Evolutionary conservation across 1,139 yeast species (phyloP).

Genomic region (Sugiyamaella pinicola): DNA sequence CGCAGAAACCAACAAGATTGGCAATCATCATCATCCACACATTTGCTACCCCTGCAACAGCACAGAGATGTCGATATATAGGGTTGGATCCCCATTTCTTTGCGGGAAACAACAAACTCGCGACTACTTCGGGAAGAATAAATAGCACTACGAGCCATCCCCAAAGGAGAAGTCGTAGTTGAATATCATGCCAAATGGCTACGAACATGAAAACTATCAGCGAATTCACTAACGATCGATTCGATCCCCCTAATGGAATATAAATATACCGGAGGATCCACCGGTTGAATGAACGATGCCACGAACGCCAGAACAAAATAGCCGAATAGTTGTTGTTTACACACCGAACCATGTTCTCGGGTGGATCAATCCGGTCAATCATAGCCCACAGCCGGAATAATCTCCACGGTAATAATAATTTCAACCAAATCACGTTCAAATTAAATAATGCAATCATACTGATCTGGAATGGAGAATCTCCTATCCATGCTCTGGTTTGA

Average conservation of each 20-base stretch:
- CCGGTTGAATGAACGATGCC: conserved; percentile 93
- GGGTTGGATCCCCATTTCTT: conserved; percentile 43
- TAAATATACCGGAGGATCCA: conserved; percentile 84
- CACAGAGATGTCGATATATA: conserved; percentile 84
- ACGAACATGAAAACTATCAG: conserved; percentile 93
- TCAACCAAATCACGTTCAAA: conserved; percentile 85
- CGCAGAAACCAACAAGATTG: conserved; percentile 89
- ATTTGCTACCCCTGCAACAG: conserved; percentile 81
- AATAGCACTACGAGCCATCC: conserved; percentile 93
- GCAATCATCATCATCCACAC: conserved; percentile 99
- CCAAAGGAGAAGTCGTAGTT: conserved; percentile 83
- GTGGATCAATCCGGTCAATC: conserved; percentile 90
- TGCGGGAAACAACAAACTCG: conserved; percentile 50
- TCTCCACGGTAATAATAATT: conserved; percentile 94
- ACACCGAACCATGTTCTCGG: conserved; percentile 97
- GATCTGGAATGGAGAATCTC: conserved; percentile 87
- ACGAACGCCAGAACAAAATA: conserved; percentile 94
- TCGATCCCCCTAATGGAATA: conserved; percentile 84
- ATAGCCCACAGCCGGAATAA: conserved; percentile 90
- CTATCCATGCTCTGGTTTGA: conserved; percentile 84
- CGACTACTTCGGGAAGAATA: conserved; percentile 80
- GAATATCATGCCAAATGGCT: conserved; percentile 98
- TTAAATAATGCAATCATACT: conserved; percentile 94
- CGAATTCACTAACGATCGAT: conserved; percentile 65
- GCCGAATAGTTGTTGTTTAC: conserved; percentile 94